Evolutionary conservation across 31 red algal genomes (phyloP).

Genomic region (Porphyra umbilicalis): DNA sequence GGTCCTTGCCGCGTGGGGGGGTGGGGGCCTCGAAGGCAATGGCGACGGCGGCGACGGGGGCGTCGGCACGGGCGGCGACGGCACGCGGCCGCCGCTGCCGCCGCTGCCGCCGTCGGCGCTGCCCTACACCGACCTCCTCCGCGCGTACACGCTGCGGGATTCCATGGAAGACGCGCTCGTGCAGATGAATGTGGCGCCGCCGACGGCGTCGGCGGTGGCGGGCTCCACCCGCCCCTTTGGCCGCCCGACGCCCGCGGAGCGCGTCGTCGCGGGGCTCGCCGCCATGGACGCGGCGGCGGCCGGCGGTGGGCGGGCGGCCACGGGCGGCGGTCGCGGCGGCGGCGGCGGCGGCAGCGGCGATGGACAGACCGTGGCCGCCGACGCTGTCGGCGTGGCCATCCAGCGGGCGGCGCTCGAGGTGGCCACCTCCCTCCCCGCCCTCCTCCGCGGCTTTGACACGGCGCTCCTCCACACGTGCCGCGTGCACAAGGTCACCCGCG

Average conservation of each 20-base stretch:
- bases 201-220: conserved; percentile 28
- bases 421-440: conserved; percentile 23
- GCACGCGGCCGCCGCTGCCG: conserved; percentile 26
- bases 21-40: too few species aligned
- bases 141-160: conserved; percentile 40
- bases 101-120: conserved; percentile 40
- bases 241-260: neutral
- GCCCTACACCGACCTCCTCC: conserved; percentile 20
- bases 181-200: conserved; percentile 32
- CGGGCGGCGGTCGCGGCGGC: neutral
- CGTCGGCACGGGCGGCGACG: conserved; percentile 43
- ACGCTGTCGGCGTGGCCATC: conserved; percentile 14
- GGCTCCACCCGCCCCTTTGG: conserved; percentile 32
- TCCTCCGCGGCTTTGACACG: conserved; percentile 76
- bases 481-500: conserved; percentile 68
- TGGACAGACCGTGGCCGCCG: conserved; percentile 16
- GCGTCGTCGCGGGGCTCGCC: conserved; percentile 4
- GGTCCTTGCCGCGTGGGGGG: neutral
- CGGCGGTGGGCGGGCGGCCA: neutral
- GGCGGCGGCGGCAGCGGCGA: neutral
- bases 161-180: conserved; percentile 43
- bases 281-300: conserved; percentile 1
- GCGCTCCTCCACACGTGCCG: conserved; percentile 77
- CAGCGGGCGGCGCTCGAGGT: conserved; percentile 49
- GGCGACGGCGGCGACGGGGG: conserved; percentile 26